These are phyloP conservation scores for Solanum chacoense DNA, from an alignment of 305 asterid genomes.

Conservation along the genomic window DNA sequence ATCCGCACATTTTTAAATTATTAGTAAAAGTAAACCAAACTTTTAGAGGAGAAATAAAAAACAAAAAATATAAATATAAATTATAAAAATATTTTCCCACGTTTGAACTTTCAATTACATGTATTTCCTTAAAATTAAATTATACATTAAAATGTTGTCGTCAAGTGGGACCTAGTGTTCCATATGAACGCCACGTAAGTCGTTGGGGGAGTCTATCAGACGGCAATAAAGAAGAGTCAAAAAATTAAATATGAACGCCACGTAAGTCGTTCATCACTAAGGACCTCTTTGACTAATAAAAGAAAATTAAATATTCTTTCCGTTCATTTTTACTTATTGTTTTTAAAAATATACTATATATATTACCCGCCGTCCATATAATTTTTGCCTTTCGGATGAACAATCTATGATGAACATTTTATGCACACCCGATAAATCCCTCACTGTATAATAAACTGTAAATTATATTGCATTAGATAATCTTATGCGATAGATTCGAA, in stretches of 20 bases:
- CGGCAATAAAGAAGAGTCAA: constrained; percentile 1
- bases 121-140: not conserved
- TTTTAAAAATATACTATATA: no score
- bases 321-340: no score
- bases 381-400: no score
- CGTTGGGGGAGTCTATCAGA: not conserved
- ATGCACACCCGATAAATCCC: rapidly evolving
- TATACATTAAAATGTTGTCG: not conserved
- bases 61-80: not conserved
- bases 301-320: not conserved
- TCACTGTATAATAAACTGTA: no score
- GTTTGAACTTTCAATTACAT: not conserved
- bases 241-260: no score
- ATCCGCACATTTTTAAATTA: not conserved
- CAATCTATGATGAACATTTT: rapidly evolving
- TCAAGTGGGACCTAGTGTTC: not conserved
- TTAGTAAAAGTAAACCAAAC: not conserved
- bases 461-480: no score
- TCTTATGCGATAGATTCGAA: rapidly evolving
- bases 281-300: not conserved
- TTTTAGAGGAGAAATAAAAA: not conserved
- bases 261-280: not conserved
- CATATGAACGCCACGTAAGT: not conserved
- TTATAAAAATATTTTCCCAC: not conserved
- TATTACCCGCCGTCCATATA: no score